A percentile compares a stretch with the other conserved stretches of the same genome.
Evolutionary conservation across 768 basidiomycete genomes (phyloP).

Genomic region (Paxillus rubicundulus): DNA sequence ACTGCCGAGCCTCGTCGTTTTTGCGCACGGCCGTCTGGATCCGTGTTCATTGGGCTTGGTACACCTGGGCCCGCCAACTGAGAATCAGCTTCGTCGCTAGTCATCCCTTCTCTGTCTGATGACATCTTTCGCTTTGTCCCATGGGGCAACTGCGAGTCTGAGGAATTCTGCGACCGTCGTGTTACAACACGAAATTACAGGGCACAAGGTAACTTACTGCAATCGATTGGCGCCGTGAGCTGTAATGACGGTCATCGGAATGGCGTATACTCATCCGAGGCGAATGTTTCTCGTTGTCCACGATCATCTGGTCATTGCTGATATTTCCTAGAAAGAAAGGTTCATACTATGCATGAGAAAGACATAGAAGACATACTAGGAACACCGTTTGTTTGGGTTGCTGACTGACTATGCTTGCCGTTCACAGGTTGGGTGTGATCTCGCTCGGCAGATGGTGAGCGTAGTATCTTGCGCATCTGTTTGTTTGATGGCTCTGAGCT

Average conservation of each 20-base stretch:
- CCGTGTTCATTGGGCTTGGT: slow-evolving; percentile 55
- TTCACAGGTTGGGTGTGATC: slow-evolving; percentile 21
- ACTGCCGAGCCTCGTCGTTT: slow-evolving; percentile 84
- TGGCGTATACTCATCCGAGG: slow-evolving; percentile 33
- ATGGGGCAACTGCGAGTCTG: slow-evolving; percentile 45
- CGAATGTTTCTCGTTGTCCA: slow-evolving; percentile 34
- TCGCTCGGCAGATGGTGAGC: slow-evolving; percentile 53
- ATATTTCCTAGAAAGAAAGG: slow-evolving; percentile 27
- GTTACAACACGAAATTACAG: background rate
- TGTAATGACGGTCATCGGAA: slow-evolving; percentile 58
- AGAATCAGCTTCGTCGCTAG: slow-evolving; percentile 63
- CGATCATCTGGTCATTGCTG: slow-evolving; percentile 38
- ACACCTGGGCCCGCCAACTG: slow-evolving; percentile 68
- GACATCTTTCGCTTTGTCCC: slow-evolving; percentile 87
- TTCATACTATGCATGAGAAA: slow-evolving; percentile 11
- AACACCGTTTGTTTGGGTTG: slow-evolving; percentile 17
- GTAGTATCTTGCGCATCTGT: slow-evolving; percentile 56
- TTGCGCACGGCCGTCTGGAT: slow-evolving; percentile 64
- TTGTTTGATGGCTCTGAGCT: slow-evolving; percentile 37
- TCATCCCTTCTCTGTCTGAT: slow-evolving; percentile 52
- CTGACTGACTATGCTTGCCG: slow-evolving; percentile 18
- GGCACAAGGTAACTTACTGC: slow-evolving; percentile 43
- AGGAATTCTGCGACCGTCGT: slow-evolving; percentile 26
- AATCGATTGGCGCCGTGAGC: slow-evolving; percentile 71
- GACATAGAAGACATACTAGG: slow-evolving; percentile 22